Evolutionary conservation across 2,329 filamentous ascomycete species (phyloP).

Genomic region (Seiridium unicorne): DNA sequence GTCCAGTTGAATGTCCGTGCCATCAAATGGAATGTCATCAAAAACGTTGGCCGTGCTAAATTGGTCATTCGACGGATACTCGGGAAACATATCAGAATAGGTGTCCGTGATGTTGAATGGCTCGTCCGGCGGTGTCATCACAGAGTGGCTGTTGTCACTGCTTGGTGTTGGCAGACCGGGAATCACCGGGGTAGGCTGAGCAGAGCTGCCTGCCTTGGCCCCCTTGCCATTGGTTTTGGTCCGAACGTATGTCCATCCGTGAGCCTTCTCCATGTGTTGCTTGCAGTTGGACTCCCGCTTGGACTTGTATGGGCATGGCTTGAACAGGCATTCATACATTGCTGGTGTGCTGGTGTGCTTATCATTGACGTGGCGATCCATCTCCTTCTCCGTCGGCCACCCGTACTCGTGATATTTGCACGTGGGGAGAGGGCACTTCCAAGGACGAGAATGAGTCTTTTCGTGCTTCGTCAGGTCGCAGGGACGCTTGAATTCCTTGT

Average conservation of each 20-base stretch:
- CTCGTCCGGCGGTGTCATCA: conserved; percentile 59
- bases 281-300: conserved; percentile 98
- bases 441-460: conserved; percentile 94
- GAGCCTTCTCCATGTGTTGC: conserved; percentile 97
- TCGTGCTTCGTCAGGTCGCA: conserved; percentile 98
- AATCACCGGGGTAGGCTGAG: conserved; percentile 57
- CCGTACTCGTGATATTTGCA: conserved; percentile 92
- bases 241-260: conserved; percentile 85
- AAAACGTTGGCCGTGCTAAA: conserved; percentile 38
- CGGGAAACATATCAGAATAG: conserved; percentile 43
- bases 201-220: conserved; percentile 43
- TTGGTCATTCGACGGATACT: conserved; percentile 45
- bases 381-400: conserved; percentile 97
- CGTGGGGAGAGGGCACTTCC: conserved; percentile 79
- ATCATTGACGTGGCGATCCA: conserved; percentile 93
- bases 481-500: conserved; percentile 93
- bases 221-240: conserved; percentile 83
- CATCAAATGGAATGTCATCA: conserved; percentile 36
- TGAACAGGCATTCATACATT: conserved; percentile 80
- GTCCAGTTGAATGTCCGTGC: conserved; percentile 34
- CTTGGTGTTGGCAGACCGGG: conserved; percentile 63
- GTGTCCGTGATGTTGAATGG: conserved; percentile 32
- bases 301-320: conserved; percentile 86
- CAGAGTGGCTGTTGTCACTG: conserved; percentile 51
- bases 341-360: conserved; percentile 81